phyloP scores from a whole-genome alignment of 2,329 filamentous ascomycete genomes.

The Aspergillus oerlinghausenensis region DNA sequence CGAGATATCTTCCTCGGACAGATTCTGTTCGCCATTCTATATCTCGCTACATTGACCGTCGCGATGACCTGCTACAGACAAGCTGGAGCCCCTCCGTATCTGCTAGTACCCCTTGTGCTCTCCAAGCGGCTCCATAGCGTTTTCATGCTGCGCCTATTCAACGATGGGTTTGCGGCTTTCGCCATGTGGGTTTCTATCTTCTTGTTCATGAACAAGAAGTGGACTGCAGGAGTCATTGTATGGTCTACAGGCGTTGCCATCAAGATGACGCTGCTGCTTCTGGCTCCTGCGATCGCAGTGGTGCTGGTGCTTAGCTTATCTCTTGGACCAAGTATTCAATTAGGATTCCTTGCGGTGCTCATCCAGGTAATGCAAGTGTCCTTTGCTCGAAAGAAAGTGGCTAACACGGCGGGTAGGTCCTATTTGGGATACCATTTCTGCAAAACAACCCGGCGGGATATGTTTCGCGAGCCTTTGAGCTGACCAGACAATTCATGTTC shows the following conservation, averaged over 20 bases:
- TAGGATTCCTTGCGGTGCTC: slow-evolving; percentile 68
- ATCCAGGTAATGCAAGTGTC: slow-evolving; percentile 59
- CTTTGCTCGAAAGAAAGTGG: not conserved
- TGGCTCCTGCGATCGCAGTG: slow-evolving; percentile 73
- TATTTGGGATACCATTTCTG: slow-evolving; percentile 63
- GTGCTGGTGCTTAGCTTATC: slow-evolving; percentile 72
- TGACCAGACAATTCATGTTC: slow-evolving; percentile 86
- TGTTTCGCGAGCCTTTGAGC: slow-evolving; percentile 77
- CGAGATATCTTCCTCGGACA: slow-evolving; percentile 76
- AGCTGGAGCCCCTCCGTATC: slow-evolving; percentile 63
- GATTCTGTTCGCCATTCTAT: slow-evolving; percentile 73
- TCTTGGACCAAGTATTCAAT: slow-evolving; percentile 58
- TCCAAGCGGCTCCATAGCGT: slow-evolving; percentile 94
- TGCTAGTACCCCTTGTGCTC: slow-evolving; percentile 78
- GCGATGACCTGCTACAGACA: slow-evolving; percentile 74
- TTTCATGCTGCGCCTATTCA: slow-evolving; percentile 89
- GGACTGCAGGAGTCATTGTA: slow-evolving; percentile 66
- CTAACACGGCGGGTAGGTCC: slow-evolving; percentile 35
- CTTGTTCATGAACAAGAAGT: slow-evolving; percentile 68
- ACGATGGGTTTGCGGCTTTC: slow-evolving; percentile 84
- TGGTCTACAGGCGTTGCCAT: slow-evolving; percentile 81
- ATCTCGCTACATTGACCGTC: slow-evolving; percentile 68
- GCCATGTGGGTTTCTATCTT: slow-evolving; percentile 80
- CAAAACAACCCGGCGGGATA: slow-evolving; percentile 64
- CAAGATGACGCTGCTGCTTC: slow-evolving; percentile 88